These are phyloP conservation scores for Ganoderma leucocontextum DNA, from an alignment of 1,284 basidiomycete species.

Conservation along the genomic window DNA sequence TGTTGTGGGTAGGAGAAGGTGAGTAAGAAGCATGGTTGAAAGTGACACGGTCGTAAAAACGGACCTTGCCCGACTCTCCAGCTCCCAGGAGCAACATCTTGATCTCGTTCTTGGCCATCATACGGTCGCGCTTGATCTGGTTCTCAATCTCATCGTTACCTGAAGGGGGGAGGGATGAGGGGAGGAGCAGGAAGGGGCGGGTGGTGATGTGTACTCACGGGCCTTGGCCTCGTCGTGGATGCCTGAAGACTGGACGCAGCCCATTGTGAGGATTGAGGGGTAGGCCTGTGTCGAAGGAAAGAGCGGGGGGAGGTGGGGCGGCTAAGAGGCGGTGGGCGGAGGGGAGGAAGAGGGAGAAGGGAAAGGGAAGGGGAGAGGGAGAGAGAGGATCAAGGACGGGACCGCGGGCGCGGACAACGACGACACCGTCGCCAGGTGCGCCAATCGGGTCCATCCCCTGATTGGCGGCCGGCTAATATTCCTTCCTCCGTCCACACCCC, in stretches of 20 bases:
- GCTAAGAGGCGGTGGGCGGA: conserved; percentile 25
- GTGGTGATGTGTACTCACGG: conserved; percentile 60
- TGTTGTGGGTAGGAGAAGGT: conserved; percentile 41
- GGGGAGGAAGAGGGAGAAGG: conserved; percentile 25
- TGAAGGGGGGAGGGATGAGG: conserved; percentile 40
- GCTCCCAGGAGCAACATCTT: conserved; percentile 93
- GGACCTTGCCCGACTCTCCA: conserved; percentile 91
- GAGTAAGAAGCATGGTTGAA: conserved; percentile 1
- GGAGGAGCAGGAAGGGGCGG: conserved; percentile 3
- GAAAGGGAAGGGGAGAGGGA: conserved; percentile 9
- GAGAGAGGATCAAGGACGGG: conserved; percentile 11
- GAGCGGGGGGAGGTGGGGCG: conserved; percentile 31
- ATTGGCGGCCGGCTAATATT: conserved; percentile 27
- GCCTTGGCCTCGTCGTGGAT: conserved; percentile 84
- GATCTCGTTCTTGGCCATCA: conserved; percentile 94
- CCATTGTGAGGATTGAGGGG: conserved; percentile 55
- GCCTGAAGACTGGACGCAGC: conserved; percentile 76
- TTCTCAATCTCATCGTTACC: conserved; percentile 96
- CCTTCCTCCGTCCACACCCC: conserved; percentile 5
- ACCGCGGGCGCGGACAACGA: conserved; percentile 1
- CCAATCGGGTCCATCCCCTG: conserved; percentile 13
- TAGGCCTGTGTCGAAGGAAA: conserved; percentile 33
- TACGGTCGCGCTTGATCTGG: conserved; percentile 92
- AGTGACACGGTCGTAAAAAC: conserved; percentile 32
- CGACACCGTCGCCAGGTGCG: conserved; percentile 13